Evolutionary conservation across 768 basidiomycete genomes (phyloP), one percentile per base, ranked within the genome.

Genomic region (Lyophyllum decastes): DNA sequence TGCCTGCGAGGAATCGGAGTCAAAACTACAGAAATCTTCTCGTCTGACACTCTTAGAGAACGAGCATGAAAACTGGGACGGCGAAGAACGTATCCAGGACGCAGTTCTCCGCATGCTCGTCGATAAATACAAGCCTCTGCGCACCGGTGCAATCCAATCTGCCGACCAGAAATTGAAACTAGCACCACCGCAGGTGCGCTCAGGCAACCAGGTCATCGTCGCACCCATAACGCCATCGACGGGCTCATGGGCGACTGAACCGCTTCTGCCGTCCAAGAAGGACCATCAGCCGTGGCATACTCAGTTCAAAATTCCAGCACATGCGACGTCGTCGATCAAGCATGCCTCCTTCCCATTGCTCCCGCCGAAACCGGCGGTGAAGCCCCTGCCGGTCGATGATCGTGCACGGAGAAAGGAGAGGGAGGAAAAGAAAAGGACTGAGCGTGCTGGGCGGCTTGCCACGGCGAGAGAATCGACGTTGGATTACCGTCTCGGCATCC

Each of bases 91-190:
- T 7, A 76, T 83, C 1, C 75, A 84, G 52, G 86, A 90, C 72
- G 81, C 86, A 0, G 86, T 94, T 0, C 76, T 92, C 17, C 82
- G 92, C 21, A 94, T 95, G 90, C 79, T 94, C 5, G 80, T 93
- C 33, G 92, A 94, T 76, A 89, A 91, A 68, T 87, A 94, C 76
- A 93, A 90, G 70, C 91, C 92, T 1, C 71, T 93, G 33, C 80
- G 90, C n/a, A 80, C 76, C 9, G 86, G 84, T 9, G 68, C 73
- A 11, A 79, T 89, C 43, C 71, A 76, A 59, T 78, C 81, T 1
- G 88, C 89, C 6, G 89, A 92, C 50, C 76, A 89, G 67, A 90
- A 86, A 68, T 62, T 90, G 51, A 86, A 80, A 68, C 72, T 77
- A 44, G 69, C 74, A 0, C 80, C 78, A 0, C 82, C 82, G 4